Conservation (phyloP, 2,329 filamentous ascomycete genomes). For the Diplodia corticola region DNA sequence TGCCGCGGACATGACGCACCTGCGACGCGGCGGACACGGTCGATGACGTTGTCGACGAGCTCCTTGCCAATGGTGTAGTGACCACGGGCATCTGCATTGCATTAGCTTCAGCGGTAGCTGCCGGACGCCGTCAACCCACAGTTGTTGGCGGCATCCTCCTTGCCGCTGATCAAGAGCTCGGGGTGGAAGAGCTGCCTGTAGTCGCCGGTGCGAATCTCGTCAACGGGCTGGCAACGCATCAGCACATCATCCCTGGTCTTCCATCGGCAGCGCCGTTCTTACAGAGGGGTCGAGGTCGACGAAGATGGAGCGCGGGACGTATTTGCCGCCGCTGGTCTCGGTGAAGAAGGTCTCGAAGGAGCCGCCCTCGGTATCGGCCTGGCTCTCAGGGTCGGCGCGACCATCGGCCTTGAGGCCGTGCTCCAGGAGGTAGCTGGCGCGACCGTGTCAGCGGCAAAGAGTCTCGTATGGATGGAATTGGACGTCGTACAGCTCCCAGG, state of each 20-base stretch:
- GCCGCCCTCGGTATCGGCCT: constrained; percentile 84
- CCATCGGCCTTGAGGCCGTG: constrained; percentile 68
- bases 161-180: constrained; percentile 99
- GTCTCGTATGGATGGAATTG: constrained; percentile 25
- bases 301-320: constrained; percentile 98
- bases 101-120: constrained; percentile 12
- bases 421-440: constrained; percentile 68
- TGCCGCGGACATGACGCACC: constrained; percentile 21
- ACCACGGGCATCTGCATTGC: constrained; percentile 75
- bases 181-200: constrained; percentile 98
- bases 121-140: constrained; percentile 9
- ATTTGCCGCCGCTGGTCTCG: constrained; percentile 98
- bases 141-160: constrained; percentile 99
- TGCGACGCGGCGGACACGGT: constrained; percentile 96
- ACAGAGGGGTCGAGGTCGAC: constrained; percentile 99
- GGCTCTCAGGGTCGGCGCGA: constrained; percentile 53
- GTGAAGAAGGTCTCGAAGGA: constrained; percentile 99
- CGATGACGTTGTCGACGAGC: constrained; percentile 95
- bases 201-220: constrained; percentile 95
- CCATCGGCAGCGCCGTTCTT: neutral
- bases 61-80: constrained; percentile 99
- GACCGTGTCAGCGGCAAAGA: constrained; percentile 22
- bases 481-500: constrained; percentile 70
- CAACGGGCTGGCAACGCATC: constrained; percentile 55
- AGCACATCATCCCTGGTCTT: constrained; percentile 3